Percentiles rank a stretch among this genome's conserved stretches.
These are phyloP conservation scores for Jaapia argillacea DNA, from an alignment of 768 basidiomycete species.

Conservation along the genomic window DNA sequence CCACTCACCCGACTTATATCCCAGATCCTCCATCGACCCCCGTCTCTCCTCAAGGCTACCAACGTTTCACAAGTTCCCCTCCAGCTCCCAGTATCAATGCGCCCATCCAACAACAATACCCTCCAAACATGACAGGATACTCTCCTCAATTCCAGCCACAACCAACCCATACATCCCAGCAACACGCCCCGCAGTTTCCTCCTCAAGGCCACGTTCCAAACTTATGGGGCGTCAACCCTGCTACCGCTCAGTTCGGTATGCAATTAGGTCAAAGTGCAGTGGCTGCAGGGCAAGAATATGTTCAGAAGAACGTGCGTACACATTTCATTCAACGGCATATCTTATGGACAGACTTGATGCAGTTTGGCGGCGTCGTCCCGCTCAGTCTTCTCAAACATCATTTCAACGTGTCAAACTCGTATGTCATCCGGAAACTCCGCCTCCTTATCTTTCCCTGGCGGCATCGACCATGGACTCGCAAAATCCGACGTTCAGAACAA, in stretches of 20 bases:
- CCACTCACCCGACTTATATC: constrained; percentile 80
- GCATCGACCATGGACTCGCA: constrained; percentile 80
- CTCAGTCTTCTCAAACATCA: constrained; percentile 73
- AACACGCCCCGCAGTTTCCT: constrained; percentile 13
- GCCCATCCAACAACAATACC: constrained; percentile 22
- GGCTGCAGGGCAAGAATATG: constrained; percentile 89
- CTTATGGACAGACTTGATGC: not conserved
- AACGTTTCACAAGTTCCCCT: constrained; percentile 61
- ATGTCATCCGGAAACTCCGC: constrained; percentile 83
- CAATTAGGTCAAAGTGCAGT: constrained; percentile 90
- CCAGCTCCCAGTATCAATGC: constrained; percentile 20
- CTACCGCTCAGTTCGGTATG: constrained; percentile 93
- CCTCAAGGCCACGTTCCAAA: constrained; percentile 25
- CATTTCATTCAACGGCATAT: not conserved
- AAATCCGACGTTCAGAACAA: constrained; percentile 53
- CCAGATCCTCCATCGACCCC: constrained; percentile 76
- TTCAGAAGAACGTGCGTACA: constrained; percentile 84
- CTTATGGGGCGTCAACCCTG: constrained; percentile 83
- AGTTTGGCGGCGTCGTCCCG: constrained; percentile 81
- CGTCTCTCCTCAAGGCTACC: constrained; percentile 64
- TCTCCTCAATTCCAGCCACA: constrained; percentile 40
- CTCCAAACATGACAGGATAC: constrained; percentile 25
- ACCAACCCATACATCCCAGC: constrained; percentile 20
- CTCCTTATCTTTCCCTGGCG: constrained; percentile 94
- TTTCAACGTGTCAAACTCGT: constrained; percentile 94